Base-by-base conservation (phyloP, 2,329 filamentous ascomycete species). In the Alternaria sp. region DNA sequence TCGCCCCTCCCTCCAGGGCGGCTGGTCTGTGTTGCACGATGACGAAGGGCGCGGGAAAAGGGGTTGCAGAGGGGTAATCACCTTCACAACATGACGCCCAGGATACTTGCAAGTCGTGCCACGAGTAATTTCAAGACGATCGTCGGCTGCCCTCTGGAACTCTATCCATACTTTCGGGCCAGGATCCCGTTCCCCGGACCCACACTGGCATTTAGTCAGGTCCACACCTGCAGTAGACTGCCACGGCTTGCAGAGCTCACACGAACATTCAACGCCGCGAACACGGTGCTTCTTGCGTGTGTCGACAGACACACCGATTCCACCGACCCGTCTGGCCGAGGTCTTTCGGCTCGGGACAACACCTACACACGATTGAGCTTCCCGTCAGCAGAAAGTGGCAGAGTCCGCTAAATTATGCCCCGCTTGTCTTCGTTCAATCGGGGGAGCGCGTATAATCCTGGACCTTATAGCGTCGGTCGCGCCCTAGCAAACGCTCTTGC, bases 141-240 rank as follows among this genome's bases (percentile, higher is more conserved):
- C 75, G 72, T 68, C 71, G 68, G 60, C 66, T 66, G 62, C 65
- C 55, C 66, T 68, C 75, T 79, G 75, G 69, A 64, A 73, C 63
- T 68, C 59, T 58, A 72, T 71, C 74, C 77, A 73, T 67, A 71
- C 70, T 64, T 74, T 63, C 77, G 77, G 74, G 69, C 70, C 66
- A 69, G 69, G 70, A 72, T 73, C 72, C 70, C 56, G 70, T 71
- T 78, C 77, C 77, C 77, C 77, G 76, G 77, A 77, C 74, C 77
- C 76, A 75, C 74, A 59, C 61, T 36, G 54, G 56, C 45, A 43
- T 43, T 57, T 72, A 69, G 67, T 54, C 65, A 51, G 69, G 55
- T 56, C 67, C 69, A 66, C 69, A 69, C 57, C 54, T 72, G 67
- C 67, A 71, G 62, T 60, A 63, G 58, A 51, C 64, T 64, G 58